Base-by-base conservation (phyloP, 768 basidiomycete species). In the Mycena polygramma region DNA sequence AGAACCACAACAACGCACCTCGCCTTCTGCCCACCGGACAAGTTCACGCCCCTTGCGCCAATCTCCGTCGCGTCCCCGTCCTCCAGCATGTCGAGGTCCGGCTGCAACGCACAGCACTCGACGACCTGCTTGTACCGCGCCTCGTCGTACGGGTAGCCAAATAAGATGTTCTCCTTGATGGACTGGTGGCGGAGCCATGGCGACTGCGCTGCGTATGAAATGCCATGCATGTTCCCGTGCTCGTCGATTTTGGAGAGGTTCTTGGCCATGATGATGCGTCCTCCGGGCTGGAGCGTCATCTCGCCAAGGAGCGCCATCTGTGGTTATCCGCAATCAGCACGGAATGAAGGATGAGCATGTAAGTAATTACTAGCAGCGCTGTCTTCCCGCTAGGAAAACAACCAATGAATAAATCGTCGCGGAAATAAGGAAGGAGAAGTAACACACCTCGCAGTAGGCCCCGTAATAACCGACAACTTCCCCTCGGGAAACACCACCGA, bases 11-110 rank as follows among this genome's bases (percentile, higher is more conserved):
- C 22, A 13, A 69, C 81, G 58, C 73, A 87, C 88, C 89, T 81
- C 67, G 89, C 88, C 76, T 91, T 90, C 75, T 91, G 90, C 22
- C 90, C 90, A 48, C 90, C 90, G 13, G 69, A 70, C 19, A 73
- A 26, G 0, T 57, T 64, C 0, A 70, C 66, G 45, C 57, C 88
- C 85, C 90, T 85, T 15, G 90, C 91, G 20, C 95, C 95, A 71
- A 97, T 94, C 79, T 95, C 92, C 0, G 94, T 96, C 58, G 79
- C 81, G 75, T 94, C 96, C 0, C 97, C 97, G 73, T 96, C 91
- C 65, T 97, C 94, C 2, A 98, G 79, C 24, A 96, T 88, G 7
- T 92, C 88, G 63, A 99, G 79, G 82, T 99, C 97, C 0, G 92
- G 88, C 35, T 77, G 81, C 62, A 99, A 79, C 0, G 95, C 96